Base-by-base conservation (phyloP, 2,329 filamentous ascomycete species). In the Ophiostoma piceae region DNA sequence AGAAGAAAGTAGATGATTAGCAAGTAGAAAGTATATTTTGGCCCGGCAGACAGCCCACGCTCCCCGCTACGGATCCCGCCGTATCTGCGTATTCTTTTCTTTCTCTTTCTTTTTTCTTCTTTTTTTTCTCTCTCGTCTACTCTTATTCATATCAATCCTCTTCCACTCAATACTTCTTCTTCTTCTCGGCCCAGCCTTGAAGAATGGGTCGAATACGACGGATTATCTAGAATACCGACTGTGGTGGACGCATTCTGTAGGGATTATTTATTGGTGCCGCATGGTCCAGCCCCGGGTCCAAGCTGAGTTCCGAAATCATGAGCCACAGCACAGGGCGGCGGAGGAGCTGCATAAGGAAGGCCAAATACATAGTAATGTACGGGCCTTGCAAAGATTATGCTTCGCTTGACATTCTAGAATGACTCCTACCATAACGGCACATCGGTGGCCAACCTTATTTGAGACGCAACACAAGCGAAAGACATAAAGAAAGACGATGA, bases 201-300 rank as follows among this genome's bases (percentile, higher is more conserved):
- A 26, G n/a, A 54, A 12, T n/a, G 51, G 51, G 41, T 47, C 41
- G 16, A 16, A 43, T 43, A 43, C 41, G 41, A 43, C 41, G 41
- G 41, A 43, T 16, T 47, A 12, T 16, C 7, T 47, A 47, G 16
- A 2, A 47, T 19, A 47, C 41, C 35, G 35, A 35, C 35, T 35
- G 35, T 35, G 2, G 35, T 29, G 26, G 26, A 29, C 26, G 26
- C 26, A 29, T 29, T 6, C 35, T 35, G 35, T 35, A 6, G 32
- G 32, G 6, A 3, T 35, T 35, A 6, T 3, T 19, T 54, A 54
- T 12, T 54, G 51, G 51, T 11, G 7, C n/a, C 9, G 51, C 51
- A 54, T 54, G 51, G 51, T 54, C 51, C n/a, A 54, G 22, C 11
- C 51, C 51, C n/a, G 51, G n/a, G 51, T 26, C 51, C 51, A 54